A percentile compares a stretch with the other conserved stretches of the same genome.
Evolutionary conservation across 495 filamentous ascomycete genomes (phyloP).

Genomic region (Alectoria sarmentosa): DNA sequence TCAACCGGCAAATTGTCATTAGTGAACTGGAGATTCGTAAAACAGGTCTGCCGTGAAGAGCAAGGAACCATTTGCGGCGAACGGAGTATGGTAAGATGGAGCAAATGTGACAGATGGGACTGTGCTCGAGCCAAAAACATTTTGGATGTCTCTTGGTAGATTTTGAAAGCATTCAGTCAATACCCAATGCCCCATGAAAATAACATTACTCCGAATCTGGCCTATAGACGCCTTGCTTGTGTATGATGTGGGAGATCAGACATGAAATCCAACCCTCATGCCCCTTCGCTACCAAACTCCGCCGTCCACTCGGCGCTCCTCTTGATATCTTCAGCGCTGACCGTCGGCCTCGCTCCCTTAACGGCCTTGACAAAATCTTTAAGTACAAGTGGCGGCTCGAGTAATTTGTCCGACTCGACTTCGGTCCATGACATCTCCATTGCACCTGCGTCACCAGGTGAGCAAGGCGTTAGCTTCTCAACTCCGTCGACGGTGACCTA

Average conservation of each 20-base stretch:
- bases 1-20: background rate
- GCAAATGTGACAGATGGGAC: too few species aligned
- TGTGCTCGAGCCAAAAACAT: too few species aligned
- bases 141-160: too few species aligned
- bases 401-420: conserved; percentile 70
- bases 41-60: background rate
- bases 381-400: conserved; percentile 77
- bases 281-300: conserved; percentile 95
- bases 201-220: too few species aligned
- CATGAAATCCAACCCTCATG: conserved; percentile 28
- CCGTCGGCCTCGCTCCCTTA: conserved; percentile 78
- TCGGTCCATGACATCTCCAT: conserved; percentile 91
- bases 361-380: conserved; percentile 96
- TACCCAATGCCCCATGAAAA: too few species aligned
- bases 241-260: background rate
- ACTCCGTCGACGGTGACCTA: conserved; percentile 66
- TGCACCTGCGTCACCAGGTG: conserved; percentile 78
- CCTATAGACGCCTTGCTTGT: background rate
- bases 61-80: too few species aligned
- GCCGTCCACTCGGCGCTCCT: conserved; percentile 89
- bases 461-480: conserved; percentile 84
- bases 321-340: conserved; percentile 74
- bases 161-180: too few species aligned
- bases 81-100: too few species aligned
- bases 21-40: background rate